These are phyloP conservation scores for Mycena indigotica DNA, from an alignment of 768 basidiomycete species.

Conservation along the genomic window DNA sequence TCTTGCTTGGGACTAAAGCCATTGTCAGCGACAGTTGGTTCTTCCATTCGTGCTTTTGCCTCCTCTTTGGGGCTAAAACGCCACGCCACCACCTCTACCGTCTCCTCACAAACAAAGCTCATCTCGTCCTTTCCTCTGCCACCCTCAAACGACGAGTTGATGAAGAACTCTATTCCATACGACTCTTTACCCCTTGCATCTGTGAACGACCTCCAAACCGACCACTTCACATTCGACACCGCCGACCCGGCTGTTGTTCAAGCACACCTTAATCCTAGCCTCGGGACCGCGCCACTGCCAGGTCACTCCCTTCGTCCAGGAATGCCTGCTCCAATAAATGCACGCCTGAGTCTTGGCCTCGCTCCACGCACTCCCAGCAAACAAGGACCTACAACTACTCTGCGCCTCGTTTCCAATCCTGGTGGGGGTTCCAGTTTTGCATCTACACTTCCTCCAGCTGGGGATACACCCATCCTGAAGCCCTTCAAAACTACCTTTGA, in stretches of 20 bases:
- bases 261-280: constrained; percentile 32
- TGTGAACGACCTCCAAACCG: constrained; percentile 40
- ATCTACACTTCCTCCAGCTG: constrained; percentile 27
- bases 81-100: constrained; percentile 24
- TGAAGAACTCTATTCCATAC: constrained; percentile 45
- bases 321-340: constrained; percentile 59
- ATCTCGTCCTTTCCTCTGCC: constrained; percentile 21
- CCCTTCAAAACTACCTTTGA: constrained; percentile 72
- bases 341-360: constrained; percentile 61
- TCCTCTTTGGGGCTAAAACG: constrained; percentile 74
- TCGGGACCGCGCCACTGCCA: constrained; percentile 52
- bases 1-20: constrained; percentile 9
- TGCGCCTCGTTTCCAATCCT: constrained; percentile 49
- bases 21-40: constrained; percentile 56
- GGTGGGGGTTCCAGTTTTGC: too few relatives aligned
- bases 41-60: constrained; percentile 78
- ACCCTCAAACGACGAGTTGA: constrained; percentile 38
- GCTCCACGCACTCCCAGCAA: constrained; percentile 39
- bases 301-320: constrained; percentile 62
- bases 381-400: constrained; percentile 51
- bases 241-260: constrained; percentile 24
- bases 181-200: constrained; percentile 38
- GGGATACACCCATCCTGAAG: constrained; percentile 61
- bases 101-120: constrained; percentile 22
- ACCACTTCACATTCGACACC: constrained; percentile 49